These are phyloP conservation scores for Parmelia sp. DNA, from an alignment of 495 filamentous ascomycete species.

Conservation along the genomic window DNA sequence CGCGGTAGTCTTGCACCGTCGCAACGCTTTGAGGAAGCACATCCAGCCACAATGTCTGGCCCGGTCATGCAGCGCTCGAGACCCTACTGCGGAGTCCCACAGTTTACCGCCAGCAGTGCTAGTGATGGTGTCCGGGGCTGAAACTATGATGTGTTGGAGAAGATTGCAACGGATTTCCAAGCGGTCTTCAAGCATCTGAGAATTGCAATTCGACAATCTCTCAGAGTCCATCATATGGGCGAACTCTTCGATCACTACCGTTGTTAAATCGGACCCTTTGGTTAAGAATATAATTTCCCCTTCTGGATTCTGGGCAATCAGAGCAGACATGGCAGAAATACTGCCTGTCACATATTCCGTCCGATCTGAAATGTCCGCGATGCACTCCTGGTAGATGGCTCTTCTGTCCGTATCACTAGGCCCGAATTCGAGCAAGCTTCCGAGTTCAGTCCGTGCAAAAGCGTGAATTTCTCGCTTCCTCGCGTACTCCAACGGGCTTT, in stretches of 20 bases:
- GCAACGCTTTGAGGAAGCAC: slow-evolving; percentile 41
- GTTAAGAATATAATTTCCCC: slow-evolving; percentile 47
- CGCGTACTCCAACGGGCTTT: slow-evolving; percentile 19
- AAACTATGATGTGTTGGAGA: slow-evolving; percentile 49
- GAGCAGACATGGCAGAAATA: slow-evolving; percentile 58
- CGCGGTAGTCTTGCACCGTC: slow-evolving; percentile 17
- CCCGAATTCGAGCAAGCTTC: slow-evolving; percentile 45
- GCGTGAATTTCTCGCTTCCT: slow-evolving; percentile 35
- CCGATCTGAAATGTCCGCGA: slow-evolving; percentile 52
- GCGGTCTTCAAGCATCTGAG: slow-evolving; percentile 36
- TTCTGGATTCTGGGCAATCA: slow-evolving; percentile 39
- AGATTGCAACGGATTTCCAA: slow-evolving; percentile 50
- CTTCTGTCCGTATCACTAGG: slow-evolving; percentile 44
- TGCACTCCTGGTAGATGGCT: slow-evolving; percentile 50
- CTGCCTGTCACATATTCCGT: slow-evolving; percentile 59
- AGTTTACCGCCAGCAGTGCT: slow-evolving; percentile 54
- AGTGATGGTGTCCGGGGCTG: slow-evolving; percentile 54
- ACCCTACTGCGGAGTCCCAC: slow-evolving; percentile 63
- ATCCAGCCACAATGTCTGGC: slow-evolving; percentile 61
- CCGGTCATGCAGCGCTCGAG: slow-evolving; percentile 45
- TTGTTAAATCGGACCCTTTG: slow-evolving; percentile 47
- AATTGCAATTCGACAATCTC: slow-evolving; percentile 22
- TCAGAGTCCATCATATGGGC: slow-evolving; percentile 41
- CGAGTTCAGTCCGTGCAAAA: slow-evolving; percentile 54
- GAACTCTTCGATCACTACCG: slow-evolving; percentile 47